phyloP scores from a whole-genome alignment of 306 rosid species.

The Quillaja saponaria region DNA sequence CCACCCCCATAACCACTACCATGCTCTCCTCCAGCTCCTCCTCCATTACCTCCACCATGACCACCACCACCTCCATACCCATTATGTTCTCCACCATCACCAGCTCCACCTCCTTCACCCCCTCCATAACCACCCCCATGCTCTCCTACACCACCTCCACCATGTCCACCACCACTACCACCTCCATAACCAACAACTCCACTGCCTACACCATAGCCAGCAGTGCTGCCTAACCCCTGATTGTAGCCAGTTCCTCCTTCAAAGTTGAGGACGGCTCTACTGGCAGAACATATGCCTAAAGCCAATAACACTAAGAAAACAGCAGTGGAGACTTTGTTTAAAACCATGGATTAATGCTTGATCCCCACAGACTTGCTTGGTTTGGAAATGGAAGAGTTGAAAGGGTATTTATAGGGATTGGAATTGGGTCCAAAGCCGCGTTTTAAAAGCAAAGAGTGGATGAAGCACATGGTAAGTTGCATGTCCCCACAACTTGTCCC shows the following conservation, averaged over 20 bases:
- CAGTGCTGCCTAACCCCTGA: conserved; percentile 9
- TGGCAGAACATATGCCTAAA: conserved; percentile 56
- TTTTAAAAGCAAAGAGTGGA: conserved; percentile 41
- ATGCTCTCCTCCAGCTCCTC: conserved; percentile 21
- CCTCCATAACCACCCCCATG: conserved; percentile 7
- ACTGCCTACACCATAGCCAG: conserved; percentile 31
- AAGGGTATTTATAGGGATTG: conserved; percentile 51
- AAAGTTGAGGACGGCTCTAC: conserved; percentile 51
- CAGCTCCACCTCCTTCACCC: conserved; percentile 25
- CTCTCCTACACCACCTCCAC: conserved; percentile 7
- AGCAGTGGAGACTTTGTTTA: conserved; percentile 27
- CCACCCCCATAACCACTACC: conserved; percentile 35
- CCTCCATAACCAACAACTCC: conserved; percentile 23
- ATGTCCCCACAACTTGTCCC: conserved; percentile 49
- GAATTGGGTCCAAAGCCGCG: conserved; percentile 28
- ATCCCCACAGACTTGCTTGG: conserved; percentile 30
- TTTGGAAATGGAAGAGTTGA: conserved; percentile 19
- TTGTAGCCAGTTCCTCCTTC: conserved; percentile 28
- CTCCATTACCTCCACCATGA: conserved; percentile 26
- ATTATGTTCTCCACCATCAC: neutral
- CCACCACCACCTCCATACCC: conserved; percentile 32
- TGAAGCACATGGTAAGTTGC: conserved; percentile 49
- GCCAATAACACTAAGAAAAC: conserved; percentile 47
- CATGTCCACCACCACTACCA: conserved; percentile 28
- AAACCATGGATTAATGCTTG: conserved; percentile 46